Conservation (phyloP, 305 asterid genomes). For the Fraxinus floribunda region DNA sequence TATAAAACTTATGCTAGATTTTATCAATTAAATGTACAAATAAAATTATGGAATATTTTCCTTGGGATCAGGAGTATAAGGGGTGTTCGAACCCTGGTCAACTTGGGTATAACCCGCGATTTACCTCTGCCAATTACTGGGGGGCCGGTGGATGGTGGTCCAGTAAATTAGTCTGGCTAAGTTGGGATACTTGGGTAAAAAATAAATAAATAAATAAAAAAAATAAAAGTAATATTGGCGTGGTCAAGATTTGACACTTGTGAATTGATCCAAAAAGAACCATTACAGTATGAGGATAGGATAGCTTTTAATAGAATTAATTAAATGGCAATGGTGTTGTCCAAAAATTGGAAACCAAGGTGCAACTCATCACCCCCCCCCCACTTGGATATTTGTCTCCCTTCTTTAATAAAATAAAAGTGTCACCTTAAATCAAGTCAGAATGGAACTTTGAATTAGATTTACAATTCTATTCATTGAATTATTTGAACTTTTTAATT, state of each 20-base stretch:
- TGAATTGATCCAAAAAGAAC: not conserved
- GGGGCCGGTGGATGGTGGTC: no score
- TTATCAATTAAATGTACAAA: not conserved
- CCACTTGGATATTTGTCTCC: slow-evolving; percentile 35
- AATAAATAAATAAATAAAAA: no score
- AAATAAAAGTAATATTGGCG: not conserved
- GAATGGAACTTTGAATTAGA: not conserved
- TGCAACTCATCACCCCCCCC: slow-evolving; percentile 21
- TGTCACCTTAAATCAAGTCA: not conserved
- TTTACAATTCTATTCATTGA: not conserved
- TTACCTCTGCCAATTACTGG: no score
- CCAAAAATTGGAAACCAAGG: slow-evolving; percentile 25
- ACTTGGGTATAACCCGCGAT: no score
- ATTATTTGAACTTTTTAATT: not conserved
- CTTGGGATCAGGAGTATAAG: no score
- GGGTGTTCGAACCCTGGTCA: not conserved
- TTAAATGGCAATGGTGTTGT: slow-evolving; percentile 1
- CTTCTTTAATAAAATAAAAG: slow-evolving; percentile 4
- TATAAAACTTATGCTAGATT: not conserved
- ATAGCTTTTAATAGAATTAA: not conserved
- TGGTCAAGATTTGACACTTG: not conserved
- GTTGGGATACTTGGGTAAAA: no score
- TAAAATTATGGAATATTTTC: not conserved
- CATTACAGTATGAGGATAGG: not conserved
- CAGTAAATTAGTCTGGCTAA: no score